Base-by-base conservation (phyloP, 192 early-diverging fungal species). In the Entomortierella chlamydospora region DNA sequence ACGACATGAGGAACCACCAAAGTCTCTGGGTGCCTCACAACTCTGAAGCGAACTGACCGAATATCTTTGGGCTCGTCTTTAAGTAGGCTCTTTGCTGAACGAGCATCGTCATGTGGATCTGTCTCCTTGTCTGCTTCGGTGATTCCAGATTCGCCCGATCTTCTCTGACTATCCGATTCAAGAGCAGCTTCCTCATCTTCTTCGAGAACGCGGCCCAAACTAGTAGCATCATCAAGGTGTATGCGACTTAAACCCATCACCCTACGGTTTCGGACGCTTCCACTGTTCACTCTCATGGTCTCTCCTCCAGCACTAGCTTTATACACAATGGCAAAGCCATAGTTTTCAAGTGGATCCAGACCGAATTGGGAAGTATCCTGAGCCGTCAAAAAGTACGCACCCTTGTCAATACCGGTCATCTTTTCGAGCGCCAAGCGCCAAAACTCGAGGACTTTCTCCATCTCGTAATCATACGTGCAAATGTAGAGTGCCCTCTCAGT, bases 401-500 rank as follows among this genome's bases (percentile, higher is more conserved):
- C 92, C 64, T 90, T 83, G 50, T 88, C 88, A 33, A 93, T 83
- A 3, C 74, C 70, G 6, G 68, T 65, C 39, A 93, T 84, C 33
- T 83, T 83, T 22, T 84, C 76, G 9, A 93, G 73, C 29, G 82
- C 88, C 30, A 93, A 72, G 39, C 90, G 71, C 59, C 86, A 79
- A 55, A 90, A 91, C 78, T 91, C 86, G 0, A 90, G 74, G 0
- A 91, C 88, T 68, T 92, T 91, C 59, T 91, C 90, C 67, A 90
- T 70, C 62, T 87, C 85, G 54, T 91, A 89, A 72, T 92, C 85
- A 34, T 89, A 91, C 22, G 88, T 83, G 66, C 92, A 93, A 22
- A 93, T 74, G 67, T 92, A 92, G 0, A 93, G 63, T 0, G 92
- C 91, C 31, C 83, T 83, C 34, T 86, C 77, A 0, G 92, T 91